Evolutionary conservation across 192 early-diverging fungal genomes (phyloP).

Genomic region (Backusella tarrabulga): DNA sequence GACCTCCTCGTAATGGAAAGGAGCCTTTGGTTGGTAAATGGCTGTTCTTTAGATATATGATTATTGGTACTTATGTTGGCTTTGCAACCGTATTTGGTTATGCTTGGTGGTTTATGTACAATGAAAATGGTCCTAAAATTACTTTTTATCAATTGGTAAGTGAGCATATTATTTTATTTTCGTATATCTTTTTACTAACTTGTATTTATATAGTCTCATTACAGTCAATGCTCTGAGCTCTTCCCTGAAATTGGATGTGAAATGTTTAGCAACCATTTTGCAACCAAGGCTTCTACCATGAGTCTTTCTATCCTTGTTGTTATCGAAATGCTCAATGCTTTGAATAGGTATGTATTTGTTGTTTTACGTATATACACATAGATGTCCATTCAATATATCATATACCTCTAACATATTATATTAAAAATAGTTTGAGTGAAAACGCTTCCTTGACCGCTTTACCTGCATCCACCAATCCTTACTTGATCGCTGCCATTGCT

Average conservation of each 20-base stretch:
- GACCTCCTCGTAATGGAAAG: slow-evolving; percentile 76
- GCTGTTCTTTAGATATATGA: slow-evolving; percentile 94
- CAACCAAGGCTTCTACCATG: slow-evolving; percentile 90
- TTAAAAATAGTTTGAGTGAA: slow-evolving; percentile 69
- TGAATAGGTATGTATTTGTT: slow-evolving; percentile 64
- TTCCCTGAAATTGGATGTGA: slow-evolving; percentile 95
- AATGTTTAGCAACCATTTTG: slow-evolving; percentile 79
- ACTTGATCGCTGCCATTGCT: slow-evolving; percentile 76
- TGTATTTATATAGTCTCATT: slow-evolving; percentile 64
- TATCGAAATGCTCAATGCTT: slow-evolving; percentile 99
- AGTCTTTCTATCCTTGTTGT: slow-evolving; percentile 93
- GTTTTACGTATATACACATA: neutral
- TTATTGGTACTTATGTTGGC: slow-evolving; percentile 94
- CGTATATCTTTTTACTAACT: neutral
- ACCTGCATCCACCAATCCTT: slow-evolving; percentile 87
- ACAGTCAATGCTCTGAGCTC: slow-evolving; percentile 83
- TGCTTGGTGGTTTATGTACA: slow-evolving; percentile 99
- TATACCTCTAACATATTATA: neutral
- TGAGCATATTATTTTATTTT: neutral
- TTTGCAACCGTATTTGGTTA: slow-evolving; percentile 94
- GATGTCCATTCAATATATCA: neutral
- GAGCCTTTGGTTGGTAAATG: slow-evolving; percentile 93
- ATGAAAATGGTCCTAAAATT: slow-evolving; percentile 81
- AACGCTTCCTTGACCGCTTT: slow-evolving; percentile 90
- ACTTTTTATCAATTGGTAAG: slow-evolving; percentile 82